Evolutionary conservation across 305 asterid genomes (phyloP).

Genomic region (Stenogyne calaminthoides): DNA sequence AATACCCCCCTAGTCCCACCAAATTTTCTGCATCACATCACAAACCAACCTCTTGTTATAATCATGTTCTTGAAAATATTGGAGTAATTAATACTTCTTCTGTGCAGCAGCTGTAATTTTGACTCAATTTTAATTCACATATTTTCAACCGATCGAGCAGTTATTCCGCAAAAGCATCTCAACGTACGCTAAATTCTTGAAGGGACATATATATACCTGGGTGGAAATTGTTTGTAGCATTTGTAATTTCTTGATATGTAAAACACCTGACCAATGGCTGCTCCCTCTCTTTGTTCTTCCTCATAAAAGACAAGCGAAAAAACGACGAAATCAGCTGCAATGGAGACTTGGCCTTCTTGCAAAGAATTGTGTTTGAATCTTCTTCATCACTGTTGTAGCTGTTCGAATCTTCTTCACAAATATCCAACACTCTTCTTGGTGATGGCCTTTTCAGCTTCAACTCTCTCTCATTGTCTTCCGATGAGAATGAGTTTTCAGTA

Average conservation of each 20-base stretch:
- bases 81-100: too few species aligned
- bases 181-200: not conserved
- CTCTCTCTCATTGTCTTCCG: constrained; percentile 41
- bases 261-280: constrained; percentile 57
- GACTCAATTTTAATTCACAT: too few species aligned
- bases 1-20: constrained; percentile 92
- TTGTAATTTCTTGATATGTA: constrained; percentile 57
- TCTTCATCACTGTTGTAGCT: constrained; percentile 45
- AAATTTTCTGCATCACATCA: constrained; percentile 56
- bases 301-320: constrained; percentile 36
- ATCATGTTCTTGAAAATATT: not conserved
- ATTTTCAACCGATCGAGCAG: too few species aligned
- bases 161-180: too few species aligned
- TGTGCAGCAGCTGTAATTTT: too few species aligned
- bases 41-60: not conserved
- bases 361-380: constrained; percentile 33
- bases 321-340: constrained; percentile 49
- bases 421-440: constrained; percentile 62
- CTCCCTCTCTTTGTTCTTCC: constrained; percentile 41
- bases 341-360: constrained; percentile 51
- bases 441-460: constrained; percentile 41
- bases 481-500: constrained; percentile 43
- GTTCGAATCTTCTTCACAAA: constrained; percentile 49
- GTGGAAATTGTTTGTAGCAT: constrained; percentile 66
- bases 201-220: constrained; percentile 38